A percentile compares a stretch with the other conserved stretches of the same genome.
phyloP scores from a whole-genome alignment of 2,329 filamentous ascomycete genomes.

The Microcyclospora pomicola region DNA sequence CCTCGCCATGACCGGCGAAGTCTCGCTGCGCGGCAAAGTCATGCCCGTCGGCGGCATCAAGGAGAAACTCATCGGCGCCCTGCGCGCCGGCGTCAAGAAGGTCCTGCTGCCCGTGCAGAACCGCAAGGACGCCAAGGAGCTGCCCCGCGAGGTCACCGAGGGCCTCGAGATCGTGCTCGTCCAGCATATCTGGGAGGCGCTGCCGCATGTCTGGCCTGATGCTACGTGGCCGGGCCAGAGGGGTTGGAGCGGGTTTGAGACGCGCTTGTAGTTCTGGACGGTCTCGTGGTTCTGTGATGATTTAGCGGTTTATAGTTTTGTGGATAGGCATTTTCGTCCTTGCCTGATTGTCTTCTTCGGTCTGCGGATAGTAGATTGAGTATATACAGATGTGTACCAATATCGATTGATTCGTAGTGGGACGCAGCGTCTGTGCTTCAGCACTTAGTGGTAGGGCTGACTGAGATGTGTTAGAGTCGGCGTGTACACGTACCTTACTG shows the following conservation, averaged over 20 bases:
- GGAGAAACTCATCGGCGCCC: constrained; percentile 91
- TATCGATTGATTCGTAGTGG: no score
- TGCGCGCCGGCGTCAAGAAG: constrained; percentile 86
- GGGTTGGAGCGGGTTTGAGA: constrained; percentile 58
- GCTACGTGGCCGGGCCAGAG: constrained; percentile 67
- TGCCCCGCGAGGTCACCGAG: constrained; percentile 77
- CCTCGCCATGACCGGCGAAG: constrained; percentile 82
- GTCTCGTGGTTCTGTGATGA: neutral
- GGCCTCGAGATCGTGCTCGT: constrained; percentile 84
- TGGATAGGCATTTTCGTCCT: no score
- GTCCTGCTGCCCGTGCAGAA: constrained; percentile 81
- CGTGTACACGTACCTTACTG: no score
- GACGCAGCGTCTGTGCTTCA: no score
- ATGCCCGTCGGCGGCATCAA: constrained; percentile 96
- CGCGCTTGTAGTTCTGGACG: constrained; percentile 49
- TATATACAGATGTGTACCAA: no score
- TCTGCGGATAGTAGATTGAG: no score
- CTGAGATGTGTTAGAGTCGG: no score
- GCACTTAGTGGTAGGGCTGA: no score
- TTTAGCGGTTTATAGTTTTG: no score
- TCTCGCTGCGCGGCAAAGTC: constrained; percentile 73
- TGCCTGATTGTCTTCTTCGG: no score
- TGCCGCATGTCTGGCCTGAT: constrained; percentile 84
- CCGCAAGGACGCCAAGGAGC: constrained; percentile 78
- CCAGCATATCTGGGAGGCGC: constrained; percentile 84